These are phyloP conservation scores for Chlorella vulgaris DNA, from an alignment of 139 green algal genomes.

Conservation along the genomic window DNA sequence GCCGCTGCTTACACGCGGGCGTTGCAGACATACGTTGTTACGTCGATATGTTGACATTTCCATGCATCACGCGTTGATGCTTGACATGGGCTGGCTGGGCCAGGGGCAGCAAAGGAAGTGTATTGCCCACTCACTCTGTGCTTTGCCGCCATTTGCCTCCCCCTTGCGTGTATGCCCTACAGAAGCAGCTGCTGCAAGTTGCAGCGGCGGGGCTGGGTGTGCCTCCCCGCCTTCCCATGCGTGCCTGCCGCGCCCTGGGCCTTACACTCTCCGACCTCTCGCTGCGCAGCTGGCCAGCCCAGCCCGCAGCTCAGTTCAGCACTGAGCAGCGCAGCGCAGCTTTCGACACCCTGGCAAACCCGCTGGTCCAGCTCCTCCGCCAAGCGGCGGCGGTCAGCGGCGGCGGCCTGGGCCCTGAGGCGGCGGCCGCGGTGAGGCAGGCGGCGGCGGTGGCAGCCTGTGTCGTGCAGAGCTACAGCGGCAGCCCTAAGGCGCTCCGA, in stretches of 20 bases:
- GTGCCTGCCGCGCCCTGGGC: conserved; percentile 17
- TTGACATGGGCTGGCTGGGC: too few species aligned
- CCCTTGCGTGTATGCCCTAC: too few species aligned
- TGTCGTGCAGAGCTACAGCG: conserved; percentile 33
- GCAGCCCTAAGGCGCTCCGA: conserved; percentile 31
- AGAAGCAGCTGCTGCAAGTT: conserved; percentile 2
- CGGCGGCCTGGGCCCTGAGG: not conserved
- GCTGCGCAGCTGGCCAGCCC: conserved; percentile 28
- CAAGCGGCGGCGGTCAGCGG: not conserved
- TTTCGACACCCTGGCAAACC: not conserved
- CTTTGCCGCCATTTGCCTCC: not conserved
- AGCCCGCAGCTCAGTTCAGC: not conserved
- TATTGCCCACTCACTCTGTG: not conserved
- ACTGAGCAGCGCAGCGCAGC: not conserved
- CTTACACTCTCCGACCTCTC: conserved; percentile 32
- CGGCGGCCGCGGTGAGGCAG: not conserved
- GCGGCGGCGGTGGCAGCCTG: not conserved
- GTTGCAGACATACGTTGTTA: too few species aligned
- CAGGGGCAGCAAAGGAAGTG: too few species aligned
- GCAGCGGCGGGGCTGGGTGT: not conserved
- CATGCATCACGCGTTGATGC: too few species aligned
- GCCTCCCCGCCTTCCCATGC: not conserved
- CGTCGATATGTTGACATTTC: too few species aligned
- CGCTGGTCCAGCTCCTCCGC: conserved; percentile 5
- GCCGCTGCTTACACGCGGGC: too few species aligned